Conservation (phyloP, 345 rosid species). For the Xanthoceras sorbifolium region DNA sequence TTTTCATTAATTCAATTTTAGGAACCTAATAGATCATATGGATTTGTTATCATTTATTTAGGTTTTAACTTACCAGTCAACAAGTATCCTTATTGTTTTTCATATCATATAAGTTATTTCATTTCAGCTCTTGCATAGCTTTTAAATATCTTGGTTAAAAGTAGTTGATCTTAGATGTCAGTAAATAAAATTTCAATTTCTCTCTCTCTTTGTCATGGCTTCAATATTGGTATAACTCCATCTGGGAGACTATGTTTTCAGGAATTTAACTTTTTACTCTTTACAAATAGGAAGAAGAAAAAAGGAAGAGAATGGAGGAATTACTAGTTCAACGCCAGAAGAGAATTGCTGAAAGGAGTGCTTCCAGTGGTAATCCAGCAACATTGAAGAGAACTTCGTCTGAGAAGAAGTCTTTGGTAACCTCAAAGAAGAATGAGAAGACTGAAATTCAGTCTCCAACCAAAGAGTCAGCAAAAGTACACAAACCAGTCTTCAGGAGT, state of each 20-base stretch:
- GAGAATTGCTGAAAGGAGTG: slow-evolving; percentile 92
- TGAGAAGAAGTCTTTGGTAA: slow-evolving; percentile 31
- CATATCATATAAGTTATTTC: neutral
- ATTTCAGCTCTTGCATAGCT: neutral
- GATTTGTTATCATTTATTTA: too few relatives aligned
- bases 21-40: too few relatives aligned
- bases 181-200: neutral
- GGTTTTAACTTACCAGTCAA: too few relatives aligned
- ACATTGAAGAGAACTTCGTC: slow-evolving; percentile 47
- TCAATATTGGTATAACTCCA: neutral
- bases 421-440: slow-evolving; percentile 41
- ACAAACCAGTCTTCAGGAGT: slow-evolving; percentile 63
- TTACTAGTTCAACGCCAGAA: slow-evolving; percentile 73
- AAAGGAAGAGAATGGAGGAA: slow-evolving; percentile 76
- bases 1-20: too few relatives aligned
- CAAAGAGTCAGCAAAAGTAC: slow-evolving; percentile 42
- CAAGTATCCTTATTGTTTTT: too few relatives aligned
- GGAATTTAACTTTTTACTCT: slow-evolving; percentile 2
- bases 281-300: slow-evolving; percentile 79
- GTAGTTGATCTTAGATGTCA: neutral
- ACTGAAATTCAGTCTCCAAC: slow-evolving; percentile 34
- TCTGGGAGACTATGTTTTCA: neutral
- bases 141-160: neutral
- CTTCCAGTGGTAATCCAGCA: slow-evolving; percentile 37
- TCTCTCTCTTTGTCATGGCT: neutral